Evolutionary conservation across 2,329 filamentous ascomycete genomes (phyloP), one percentile per base, ranked within the genome.

Genomic region (Dryadomyces sulphureus): DNA sequence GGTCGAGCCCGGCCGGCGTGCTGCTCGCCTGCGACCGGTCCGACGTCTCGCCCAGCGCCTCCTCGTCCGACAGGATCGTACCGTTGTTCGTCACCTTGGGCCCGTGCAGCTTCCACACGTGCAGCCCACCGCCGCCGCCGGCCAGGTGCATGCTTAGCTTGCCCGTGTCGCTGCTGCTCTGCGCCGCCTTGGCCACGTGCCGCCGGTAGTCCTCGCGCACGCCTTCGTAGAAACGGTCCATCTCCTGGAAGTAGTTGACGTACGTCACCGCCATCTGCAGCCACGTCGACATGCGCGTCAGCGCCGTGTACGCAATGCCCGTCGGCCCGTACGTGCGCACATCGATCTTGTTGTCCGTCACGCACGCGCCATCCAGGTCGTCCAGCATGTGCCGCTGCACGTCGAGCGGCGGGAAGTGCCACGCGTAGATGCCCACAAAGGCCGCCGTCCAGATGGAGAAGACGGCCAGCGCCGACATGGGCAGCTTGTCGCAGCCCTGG

Each of bases 351-450:
- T 32, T 24, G 6, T 17, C 32, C 4, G 9, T 17, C 5, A 9
- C 35, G 16, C 12, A 25, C 7, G 4, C 14, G 1, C 49, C 50
- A 6, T 45, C 47, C 30, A 55, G 49, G 2, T 62, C 51, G 38
- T 54, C 54, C 6, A 65, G 56, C 62, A 84, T 72, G 55, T 73
- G 71, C 3, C 65, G 61, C 11, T 72, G 62, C 1, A 65, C 65
- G 53, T 86, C 81, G 77, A 86, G 84, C 48, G 74, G 70, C 0
- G 78, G 77, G 47, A 85, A 86, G 54, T 79, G 74, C 39, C 69
- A 66, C 11, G 75, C 75, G 56, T 85, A 86, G 2, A 83, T 67
- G 30, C 77, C 77, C 16, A 76, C 68, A 54, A 83, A 81, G 0
- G 75, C 73, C 1, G 80, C 78, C 11, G 73, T 75, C 67, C 79